Conservation (phyloP, 2,329 filamentous ascomycete genomes). For the Bipolaris oryzae region DNA sequence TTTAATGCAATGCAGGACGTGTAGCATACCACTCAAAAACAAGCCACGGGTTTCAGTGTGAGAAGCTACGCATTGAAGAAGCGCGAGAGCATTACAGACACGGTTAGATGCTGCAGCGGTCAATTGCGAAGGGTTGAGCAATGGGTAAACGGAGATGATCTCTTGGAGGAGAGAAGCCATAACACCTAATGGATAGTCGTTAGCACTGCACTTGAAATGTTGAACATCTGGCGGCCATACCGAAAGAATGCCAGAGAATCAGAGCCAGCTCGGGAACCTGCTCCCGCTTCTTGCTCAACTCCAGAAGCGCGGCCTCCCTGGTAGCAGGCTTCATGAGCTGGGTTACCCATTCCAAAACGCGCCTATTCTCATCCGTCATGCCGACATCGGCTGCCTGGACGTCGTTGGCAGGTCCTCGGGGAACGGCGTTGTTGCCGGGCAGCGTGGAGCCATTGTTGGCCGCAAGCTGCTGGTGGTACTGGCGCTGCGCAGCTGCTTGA, state of each 20-base stretch:
- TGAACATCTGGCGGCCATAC: conserved; percentile 55
- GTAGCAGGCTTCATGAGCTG: conserved; percentile 87
- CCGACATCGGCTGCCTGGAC: conserved; percentile 48
- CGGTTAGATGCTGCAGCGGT: conserved; percentile 97
- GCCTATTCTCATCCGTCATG: conserved; percentile 87
- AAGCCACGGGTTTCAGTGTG: conserved; percentile 95
- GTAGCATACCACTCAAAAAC: conserved; percentile 78
- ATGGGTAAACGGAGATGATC: conserved; percentile 97
- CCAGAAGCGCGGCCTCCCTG: conserved; percentile 87
- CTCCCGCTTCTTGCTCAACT: conserved; percentile 97
- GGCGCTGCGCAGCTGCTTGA: conserved; percentile 55
- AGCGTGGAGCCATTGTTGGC: conserved; percentile 64
- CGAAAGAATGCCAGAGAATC: conserved; percentile 98
- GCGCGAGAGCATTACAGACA: conserved; percentile 94
- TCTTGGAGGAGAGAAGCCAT: conserved; percentile 98
- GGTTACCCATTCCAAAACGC: conserved; percentile 91
- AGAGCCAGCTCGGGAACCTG: conserved; percentile 95
- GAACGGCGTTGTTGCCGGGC: conserved; percentile 44
- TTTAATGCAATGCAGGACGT: neutral
- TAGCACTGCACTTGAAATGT: conserved; percentile 13
- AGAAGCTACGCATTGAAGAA: conserved; percentile 95
- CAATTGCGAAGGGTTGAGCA: conserved; percentile 94
- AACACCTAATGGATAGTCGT: conserved; percentile 67
- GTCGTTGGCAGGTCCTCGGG: conserved; percentile 49
- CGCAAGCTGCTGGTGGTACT: conserved; percentile 76